These are phyloP conservation scores for Clonostachys chloroleuca DNA, from an alignment of 2,329 filamentous ascomycete genomes.

Conservation along the genomic window DNA sequence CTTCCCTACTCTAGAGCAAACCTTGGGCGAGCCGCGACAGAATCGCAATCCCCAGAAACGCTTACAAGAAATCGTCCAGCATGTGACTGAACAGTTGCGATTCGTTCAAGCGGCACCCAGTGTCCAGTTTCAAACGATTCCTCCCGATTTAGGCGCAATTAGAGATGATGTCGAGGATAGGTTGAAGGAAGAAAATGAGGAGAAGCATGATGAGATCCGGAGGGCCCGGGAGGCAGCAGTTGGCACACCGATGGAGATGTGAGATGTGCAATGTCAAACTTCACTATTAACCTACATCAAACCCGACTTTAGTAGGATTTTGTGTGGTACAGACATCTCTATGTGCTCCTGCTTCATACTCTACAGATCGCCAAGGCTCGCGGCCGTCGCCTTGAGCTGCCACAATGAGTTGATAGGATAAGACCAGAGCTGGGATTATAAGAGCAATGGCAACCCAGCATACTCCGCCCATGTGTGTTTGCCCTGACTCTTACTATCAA, in stretches of 20 bases:
- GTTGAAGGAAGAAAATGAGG: slow-evolving; percentile 60
- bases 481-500: no score
- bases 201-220: slow-evolving; percentile 46
- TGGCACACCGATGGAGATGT: slow-evolving; percentile 52
- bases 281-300: no score
- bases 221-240: slow-evolving; percentile 52
- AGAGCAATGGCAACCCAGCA: no score
- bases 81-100: slow-evolving; percentile 78
- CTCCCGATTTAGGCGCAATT: slow-evolving; percentile 67
- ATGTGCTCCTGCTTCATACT: no score
- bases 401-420: no score
- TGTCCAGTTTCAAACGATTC: slow-evolving; percentile 78
- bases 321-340: no score
- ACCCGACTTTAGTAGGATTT: no score
- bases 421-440: no score
- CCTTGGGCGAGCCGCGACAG: slow-evolving; percentile 60
- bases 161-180: slow-evolving; percentile 66
- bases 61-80: slow-evolving; percentile 69
- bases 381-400: no score
- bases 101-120: slow-evolving; percentile 84
- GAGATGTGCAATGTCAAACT: slow-evolving; percentile 1
- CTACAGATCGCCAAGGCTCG: no score
- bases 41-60: slow-evolving; percentile 80
- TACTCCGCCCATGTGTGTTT: no score
- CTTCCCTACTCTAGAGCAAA: slow-evolving; percentile 79